Evolutionary conservation across 2,329 filamentous ascomycete species (phyloP).

Genomic region (Talaromyces sp.): DNA sequence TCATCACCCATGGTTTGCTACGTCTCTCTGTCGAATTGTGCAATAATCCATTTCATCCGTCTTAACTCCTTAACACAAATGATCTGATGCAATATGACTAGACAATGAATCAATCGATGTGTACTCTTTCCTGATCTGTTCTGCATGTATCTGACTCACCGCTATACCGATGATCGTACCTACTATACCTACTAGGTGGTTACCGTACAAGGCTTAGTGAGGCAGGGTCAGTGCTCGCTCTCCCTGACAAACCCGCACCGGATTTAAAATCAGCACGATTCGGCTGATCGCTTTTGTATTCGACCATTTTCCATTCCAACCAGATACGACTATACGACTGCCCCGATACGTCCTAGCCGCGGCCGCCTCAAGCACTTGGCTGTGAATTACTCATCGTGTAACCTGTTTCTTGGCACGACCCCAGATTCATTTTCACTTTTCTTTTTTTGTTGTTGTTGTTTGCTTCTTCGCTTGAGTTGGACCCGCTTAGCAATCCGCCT

Average conservation of each 20-base stretch:
- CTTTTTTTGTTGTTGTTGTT: not conserved
- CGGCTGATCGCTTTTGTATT: not conserved
- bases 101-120: too few species aligned
- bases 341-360: not conserved
- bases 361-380: too few species aligned
- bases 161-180: not conserved
- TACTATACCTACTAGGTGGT: too few species aligned
- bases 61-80: too few species aligned
- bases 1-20: not conserved
- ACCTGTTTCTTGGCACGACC: not conserved
- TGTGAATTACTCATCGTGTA: not conserved
- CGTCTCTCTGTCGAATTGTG: too few species aligned
- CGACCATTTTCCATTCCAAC: not conserved
- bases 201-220: not conserved
- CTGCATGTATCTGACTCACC: not conserved
- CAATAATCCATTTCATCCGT: too few species aligned
- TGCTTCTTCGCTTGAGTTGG: too few species aligned
- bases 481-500: conserved; percentile 1
- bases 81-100: too few species aligned
- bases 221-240: not conserved
- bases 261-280: conserved; percentile 1
- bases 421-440: not conserved
- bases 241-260: not conserved
- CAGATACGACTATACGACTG: too few species aligned
- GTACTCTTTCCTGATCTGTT: too few species aligned